These are phyloP conservation scores for Cyberlindnera samutprakarnensis DNA, from an alignment of 805 yeast genomes.

Conservation along the genomic window DNA sequence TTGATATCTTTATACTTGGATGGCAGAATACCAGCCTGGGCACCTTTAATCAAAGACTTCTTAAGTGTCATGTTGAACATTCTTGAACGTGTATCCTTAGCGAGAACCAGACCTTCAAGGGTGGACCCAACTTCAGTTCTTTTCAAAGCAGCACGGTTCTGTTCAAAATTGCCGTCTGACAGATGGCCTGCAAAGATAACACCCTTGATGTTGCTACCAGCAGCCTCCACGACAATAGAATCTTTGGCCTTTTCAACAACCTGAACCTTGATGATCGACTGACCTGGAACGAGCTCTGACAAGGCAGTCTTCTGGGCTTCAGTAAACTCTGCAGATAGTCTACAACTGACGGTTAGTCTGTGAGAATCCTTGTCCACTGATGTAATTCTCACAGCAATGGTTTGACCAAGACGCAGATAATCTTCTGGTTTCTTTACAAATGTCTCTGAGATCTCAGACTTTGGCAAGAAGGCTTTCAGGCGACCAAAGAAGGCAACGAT, in stretches of 20 bases:
- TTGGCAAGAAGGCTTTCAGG: constrained; percentile 75
- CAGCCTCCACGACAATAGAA: constrained; percentile 56
- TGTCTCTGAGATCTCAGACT: constrained; percentile 84
- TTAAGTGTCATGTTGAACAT: constrained; percentile 60
- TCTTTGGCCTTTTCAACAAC: constrained; percentile 75
- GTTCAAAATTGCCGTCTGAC: constrained; percentile 69
- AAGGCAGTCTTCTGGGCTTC: constrained; percentile 40
- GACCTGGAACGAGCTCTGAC: constrained; percentile 47
- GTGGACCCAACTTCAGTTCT: constrained; percentile 53
- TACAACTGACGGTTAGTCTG: constrained; percentile 66
- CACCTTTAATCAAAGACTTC: constrained; percentile 57
- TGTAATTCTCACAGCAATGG: constrained; percentile 63
- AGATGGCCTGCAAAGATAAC: constrained; percentile 68
- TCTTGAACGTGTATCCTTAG: constrained; percentile 54
- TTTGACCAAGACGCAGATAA: constrained; percentile 76
- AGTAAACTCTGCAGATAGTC: constrained; percentile 48
- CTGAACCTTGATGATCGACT: constrained; percentile 47
- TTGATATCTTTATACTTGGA: constrained; percentile 48
- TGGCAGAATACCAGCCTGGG: constrained; percentile 49
- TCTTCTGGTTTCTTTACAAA: constrained; percentile 72
- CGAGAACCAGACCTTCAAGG: constrained; percentile 55
- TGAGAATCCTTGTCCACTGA: constrained; percentile 44
- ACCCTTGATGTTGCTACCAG: constrained; percentile 47
- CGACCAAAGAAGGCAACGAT: constrained; percentile 77
- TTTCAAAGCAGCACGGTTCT: constrained; percentile 60